Base-by-base conservation (phyloP, 345 rosid species). In the Eucalyptus decipiens region DNA sequence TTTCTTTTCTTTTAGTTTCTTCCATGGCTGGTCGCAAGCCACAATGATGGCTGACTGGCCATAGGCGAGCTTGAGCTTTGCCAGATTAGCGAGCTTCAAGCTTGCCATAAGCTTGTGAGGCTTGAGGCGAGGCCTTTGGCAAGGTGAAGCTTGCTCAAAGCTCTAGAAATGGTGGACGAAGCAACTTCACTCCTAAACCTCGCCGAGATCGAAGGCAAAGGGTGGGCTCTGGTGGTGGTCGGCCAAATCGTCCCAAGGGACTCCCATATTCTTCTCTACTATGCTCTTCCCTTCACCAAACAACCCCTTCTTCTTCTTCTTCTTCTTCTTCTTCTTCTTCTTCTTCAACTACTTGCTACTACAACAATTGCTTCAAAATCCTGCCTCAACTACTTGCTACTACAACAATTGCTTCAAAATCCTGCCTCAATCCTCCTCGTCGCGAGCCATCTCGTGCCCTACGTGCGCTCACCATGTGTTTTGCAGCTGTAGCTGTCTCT, bases 251-350 rank as follows among this genome's bases (percentile, higher is more conserved):
- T 97, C 6, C 95, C 95, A 88, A 90, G 91, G 87, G 99, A 96
- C 87, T 96, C 99, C 52, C 99, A 97, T 3, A 92, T 96, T 43
- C 94, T 96, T 30, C 93, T 96, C n/a, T 96, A 95, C 93, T 95
- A 96, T 23, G 95, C 95, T 81, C 87, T 93, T 24, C 96, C 98
- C 45, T 92, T 93, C 86, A 88, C 88, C 62, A 48, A 19, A 30
- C 51, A 18, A 83, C 89, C 88, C 87, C 89, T n/a, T n/a, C 32
- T 47, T 69, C 72, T 92, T 83, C 21, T 51, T 16, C 54, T 50
- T 50, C 87, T 80, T 50, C 89, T n/a, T n/a, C n/a, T n/a, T n/a
- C n/a, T n/a, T n/a, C n/a, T n/a, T n/a, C n/a, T n/a, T n/a, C 37
- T 45, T 19, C 89, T 26, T 56, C n/a, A n/a, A n/a, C 91, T 21